Conservation (phyloP, 1,284 basidiomycete species). For the Apiotrichum mycotoxinovorans region DNA sequence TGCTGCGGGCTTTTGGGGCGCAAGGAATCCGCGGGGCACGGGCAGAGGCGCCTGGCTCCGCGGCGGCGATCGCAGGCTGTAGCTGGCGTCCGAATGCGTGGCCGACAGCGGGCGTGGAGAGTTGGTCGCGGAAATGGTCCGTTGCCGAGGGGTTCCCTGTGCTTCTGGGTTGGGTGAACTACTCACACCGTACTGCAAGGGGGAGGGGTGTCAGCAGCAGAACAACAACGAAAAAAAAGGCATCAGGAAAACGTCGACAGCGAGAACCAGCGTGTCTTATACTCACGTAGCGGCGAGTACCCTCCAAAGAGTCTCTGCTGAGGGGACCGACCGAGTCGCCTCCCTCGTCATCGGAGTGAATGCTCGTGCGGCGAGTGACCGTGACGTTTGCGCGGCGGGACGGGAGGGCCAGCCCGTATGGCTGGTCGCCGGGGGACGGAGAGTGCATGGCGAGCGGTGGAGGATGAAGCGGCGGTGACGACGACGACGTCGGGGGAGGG, state of each 20-base stretch:
- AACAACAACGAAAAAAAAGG: background rate
- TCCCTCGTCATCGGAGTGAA: slow-evolving; percentile 18
- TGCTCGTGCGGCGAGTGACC: slow-evolving; percentile 14
- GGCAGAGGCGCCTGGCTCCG: slow-evolving; percentile 34
- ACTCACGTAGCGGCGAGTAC: slow-evolving; percentile 22
- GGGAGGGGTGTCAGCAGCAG: background rate
- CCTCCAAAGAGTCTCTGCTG: slow-evolving; percentile 18
- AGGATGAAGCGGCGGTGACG: too few species aligned
- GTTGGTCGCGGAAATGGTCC: slow-evolving; percentile 15
- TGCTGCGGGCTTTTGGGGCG: slow-evolving; percentile 41
- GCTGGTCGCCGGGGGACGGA: slow-evolving; percentile 11
- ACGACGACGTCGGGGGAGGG: background rate
- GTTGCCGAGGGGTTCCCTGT: slow-evolving; percentile 4
- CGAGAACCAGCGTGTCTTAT: background rate
- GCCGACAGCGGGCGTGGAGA: slow-evolving; percentile 10
- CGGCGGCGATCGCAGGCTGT: slow-evolving; percentile 24
- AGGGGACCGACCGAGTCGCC: slow-evolving; percentile 19
- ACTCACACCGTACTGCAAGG: slow-evolving; percentile 7
- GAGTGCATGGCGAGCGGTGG: slow-evolving; percentile 7
- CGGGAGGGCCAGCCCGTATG: slow-evolving; percentile 18
- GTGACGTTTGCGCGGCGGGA: slow-evolving; percentile 17
- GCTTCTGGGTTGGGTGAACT: slow-evolving; percentile 3
- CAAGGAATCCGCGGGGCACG: slow-evolving; percentile 36
- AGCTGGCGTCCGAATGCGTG: slow-evolving; percentile 20
- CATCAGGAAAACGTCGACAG: too few species aligned